Base-by-base conservation (phyloP, 2,329 filamentous ascomycete species). In the Pseudogymnoascus sp. region DNA sequence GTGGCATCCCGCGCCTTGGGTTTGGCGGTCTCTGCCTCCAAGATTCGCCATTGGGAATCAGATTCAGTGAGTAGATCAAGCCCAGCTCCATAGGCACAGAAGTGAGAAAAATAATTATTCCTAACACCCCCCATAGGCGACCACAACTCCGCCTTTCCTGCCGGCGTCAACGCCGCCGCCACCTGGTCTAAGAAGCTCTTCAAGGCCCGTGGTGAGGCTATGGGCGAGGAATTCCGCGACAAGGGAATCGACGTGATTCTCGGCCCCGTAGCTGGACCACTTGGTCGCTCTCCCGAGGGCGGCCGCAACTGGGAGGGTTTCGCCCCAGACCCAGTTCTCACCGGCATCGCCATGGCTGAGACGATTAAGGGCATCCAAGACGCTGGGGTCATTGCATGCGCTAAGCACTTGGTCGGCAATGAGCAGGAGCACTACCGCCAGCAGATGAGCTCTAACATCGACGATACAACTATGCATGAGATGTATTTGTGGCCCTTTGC, bases 361-460 rank as follows among this genome's bases (percentile, higher is more conserved):
- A 90, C 88, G 1, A 82, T 96, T 65, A 82, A 84, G 72, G 92
- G 92, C 65, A 93, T 96, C 50, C 92, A 96, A 72, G 84, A 87
- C 70, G 86, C 87, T 13, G 91, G 91, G 73, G 84, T 93, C 62
- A 88, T 96, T 76, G 91, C 92, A 65, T 92, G 88, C 70, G 88
- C 88, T 56, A 93, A 93, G 80, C 89, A 93, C 72, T 88, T 79
- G 72, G 83, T 50, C 64, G 82, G 77, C 59, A 90, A 93, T 69
- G 90, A 93, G 74, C 90, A 96, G 76, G 86, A 91, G 38, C 70
- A 72, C 47, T 70, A 68, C 61, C 68, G 72, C 26, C 65, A 16
- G 40, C 66, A 59, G 16, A 59, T 61, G n/a, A 40, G 37, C 37
- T 69, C 71, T 6, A 84, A 86, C 68, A 75, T 84, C n/a, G 82